phyloP scores from a whole-genome alignment of 1,284 basidiomycete genomes.

The Ustilago bromivora region DNA sequence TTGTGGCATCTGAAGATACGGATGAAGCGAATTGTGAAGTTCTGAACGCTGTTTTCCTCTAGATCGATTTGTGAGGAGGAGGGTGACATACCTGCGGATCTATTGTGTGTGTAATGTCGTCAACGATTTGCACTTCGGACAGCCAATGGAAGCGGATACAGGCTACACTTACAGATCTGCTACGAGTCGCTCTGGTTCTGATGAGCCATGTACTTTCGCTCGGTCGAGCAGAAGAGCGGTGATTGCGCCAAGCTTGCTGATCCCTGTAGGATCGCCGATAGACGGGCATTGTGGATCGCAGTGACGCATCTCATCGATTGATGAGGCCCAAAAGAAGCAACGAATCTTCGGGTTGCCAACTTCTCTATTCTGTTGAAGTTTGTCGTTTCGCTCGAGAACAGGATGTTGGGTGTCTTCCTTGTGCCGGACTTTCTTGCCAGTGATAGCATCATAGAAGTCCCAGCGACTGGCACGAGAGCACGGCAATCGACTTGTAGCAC shows the following conservation, averaged over 20 bases:
- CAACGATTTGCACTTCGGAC: background rate
- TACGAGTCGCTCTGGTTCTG: background rate
- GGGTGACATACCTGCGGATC: constrained; percentile 18
- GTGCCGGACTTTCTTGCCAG: background rate
- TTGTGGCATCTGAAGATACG: constrained; percentile 1
- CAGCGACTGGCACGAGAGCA: background rate
- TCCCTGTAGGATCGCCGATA: background rate
- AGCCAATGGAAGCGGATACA: background rate
- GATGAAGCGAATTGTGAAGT: background rate
- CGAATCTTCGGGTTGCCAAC: background rate
- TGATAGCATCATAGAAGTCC: constrained; percentile 6
- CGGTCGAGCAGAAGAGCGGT: constrained; percentile 14
- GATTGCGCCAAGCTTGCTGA: constrained; percentile 12
- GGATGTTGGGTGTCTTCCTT: background rate
- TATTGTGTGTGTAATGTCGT: background rate
- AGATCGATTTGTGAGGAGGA: background rate
- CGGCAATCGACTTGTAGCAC: background rate
- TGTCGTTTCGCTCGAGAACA: background rate
- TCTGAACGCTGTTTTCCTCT: background rate
- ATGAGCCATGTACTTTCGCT: background rate
- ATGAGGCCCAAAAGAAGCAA: constrained; percentile 27
- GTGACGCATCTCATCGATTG: constrained; percentile 28
- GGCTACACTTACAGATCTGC: constrained; percentile 20
- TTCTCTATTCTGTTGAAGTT: background rate
- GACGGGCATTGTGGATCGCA: constrained; percentile 28